Conservation (phyloP, 192 early-diverging fungal genomes). For the Umbelopsis vinacea region DNA sequence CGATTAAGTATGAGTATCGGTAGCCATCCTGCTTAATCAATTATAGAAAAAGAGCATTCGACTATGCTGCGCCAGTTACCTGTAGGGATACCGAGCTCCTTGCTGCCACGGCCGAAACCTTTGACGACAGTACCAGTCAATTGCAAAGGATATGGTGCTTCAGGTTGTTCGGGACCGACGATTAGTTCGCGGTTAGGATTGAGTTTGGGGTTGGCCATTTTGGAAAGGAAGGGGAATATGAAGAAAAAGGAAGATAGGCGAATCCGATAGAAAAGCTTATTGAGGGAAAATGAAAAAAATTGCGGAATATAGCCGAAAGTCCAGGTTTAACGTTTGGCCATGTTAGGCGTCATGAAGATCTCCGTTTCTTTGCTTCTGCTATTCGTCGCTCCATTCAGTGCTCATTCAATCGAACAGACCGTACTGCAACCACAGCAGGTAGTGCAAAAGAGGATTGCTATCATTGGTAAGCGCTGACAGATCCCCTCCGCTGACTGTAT, state of each 20-base stretch:
- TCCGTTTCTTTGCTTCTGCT: background rate
- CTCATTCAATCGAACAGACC: background rate
- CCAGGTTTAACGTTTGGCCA: background rate
- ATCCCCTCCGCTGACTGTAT: background rate
- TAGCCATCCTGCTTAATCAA: background rate
- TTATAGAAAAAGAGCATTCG: no score
- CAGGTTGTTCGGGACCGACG: conserved; percentile 62
- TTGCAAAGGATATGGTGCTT: conserved; percentile 75
- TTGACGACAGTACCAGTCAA: conserved; percentile 82
- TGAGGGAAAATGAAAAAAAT: background rate
- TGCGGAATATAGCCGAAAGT: background rate
- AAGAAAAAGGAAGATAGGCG: background rate
- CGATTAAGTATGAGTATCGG: background rate
- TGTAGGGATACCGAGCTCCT: conserved; percentile 97
- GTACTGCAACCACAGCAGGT: background rate
- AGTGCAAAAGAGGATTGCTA: conserved; percentile 43
- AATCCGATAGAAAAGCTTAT: background rate
- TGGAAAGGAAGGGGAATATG: background rate
- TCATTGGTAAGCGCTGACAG: conserved; percentile 42
- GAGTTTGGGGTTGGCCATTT: conserved; percentile 19
- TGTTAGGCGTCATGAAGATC: background rate
- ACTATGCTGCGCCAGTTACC: conserved; percentile 51
- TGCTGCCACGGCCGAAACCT: conserved; percentile 95
- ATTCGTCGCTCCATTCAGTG: background rate
- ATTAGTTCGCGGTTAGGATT: conserved; percentile 60